Evolutionary conservation across 352 stramenopile genomes (phyloP).

Genomic region (Elongisporangium prolatum): DNA sequence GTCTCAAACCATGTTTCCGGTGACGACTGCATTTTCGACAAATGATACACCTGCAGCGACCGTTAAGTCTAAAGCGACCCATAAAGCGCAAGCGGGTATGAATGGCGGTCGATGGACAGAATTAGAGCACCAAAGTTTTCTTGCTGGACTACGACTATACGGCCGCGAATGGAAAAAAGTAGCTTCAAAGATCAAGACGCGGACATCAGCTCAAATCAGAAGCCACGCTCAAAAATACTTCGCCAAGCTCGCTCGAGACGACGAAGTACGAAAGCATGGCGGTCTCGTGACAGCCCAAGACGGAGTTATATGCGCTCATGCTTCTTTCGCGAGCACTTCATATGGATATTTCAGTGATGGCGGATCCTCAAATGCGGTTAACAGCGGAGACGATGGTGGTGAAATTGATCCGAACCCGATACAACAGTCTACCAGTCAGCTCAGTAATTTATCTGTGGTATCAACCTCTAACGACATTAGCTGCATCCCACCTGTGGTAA

Average conservation of each 20-base stretch:
- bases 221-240: slow-evolving; percentile 88
- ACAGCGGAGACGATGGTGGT: slow-evolving; percentile 48
- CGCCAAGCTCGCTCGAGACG: slow-evolving; percentile 77
- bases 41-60: neutral
- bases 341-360: slow-evolving; percentile 63
- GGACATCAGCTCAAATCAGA: slow-evolving; percentile 82
- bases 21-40: neutral
- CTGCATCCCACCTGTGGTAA: neutral
- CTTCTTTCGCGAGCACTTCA: slow-evolving; percentile 5
- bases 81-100: slow-evolving; percentile 62
- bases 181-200: slow-evolving; percentile 85
- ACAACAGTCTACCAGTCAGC: neutral
- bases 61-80: slow-evolving; percentile 24
- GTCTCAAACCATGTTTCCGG: neutral
- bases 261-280: slow-evolving; percentile 54
- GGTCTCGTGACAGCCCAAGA: slow-evolving; percentile 10
- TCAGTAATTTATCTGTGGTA: neutral
- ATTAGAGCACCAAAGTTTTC: slow-evolving; percentile 94
- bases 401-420: slow-evolving; percentile 21
- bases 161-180: slow-evolving; percentile 98
- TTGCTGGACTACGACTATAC: slow-evolving; percentile 90
- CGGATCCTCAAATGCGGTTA: slow-evolving; percentile 47
- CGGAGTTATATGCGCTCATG: slow-evolving; percentile 10
- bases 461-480: neutral
- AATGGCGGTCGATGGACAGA: slow-evolving; percentile 92